Conservation (phyloP, 2,329 filamentous ascomycete species). For the Trichoderma sp. region DNA sequence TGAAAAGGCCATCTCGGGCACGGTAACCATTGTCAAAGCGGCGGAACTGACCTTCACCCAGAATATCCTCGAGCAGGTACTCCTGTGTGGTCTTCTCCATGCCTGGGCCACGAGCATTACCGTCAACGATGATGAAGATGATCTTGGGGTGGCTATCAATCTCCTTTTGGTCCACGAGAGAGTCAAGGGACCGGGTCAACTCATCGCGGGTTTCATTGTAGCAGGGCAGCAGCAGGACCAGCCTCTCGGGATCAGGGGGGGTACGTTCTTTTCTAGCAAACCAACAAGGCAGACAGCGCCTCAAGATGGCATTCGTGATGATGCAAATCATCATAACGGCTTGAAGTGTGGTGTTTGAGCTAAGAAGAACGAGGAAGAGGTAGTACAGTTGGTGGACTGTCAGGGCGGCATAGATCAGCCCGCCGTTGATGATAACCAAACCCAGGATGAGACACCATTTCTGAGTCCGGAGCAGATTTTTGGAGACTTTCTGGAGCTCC, state of each 20-base stretch:
- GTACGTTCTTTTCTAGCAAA: constrained; percentile 31
- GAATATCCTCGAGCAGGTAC: constrained; percentile 47
- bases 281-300: constrained; percentile 31
- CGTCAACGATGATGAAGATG: constrained; percentile 49
- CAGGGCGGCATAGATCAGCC: constrained; percentile 37
- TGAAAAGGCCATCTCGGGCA: constrained; percentile 44
- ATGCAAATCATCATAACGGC: constrained; percentile 42
- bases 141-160: constrained; percentile 41
- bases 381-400: constrained; percentile 42
- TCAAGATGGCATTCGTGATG: constrained; percentile 32
- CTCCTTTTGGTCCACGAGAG: constrained; percentile 42
- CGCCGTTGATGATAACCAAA: constrained; percentile 34
- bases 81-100: constrained; percentile 48
- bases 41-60: constrained; percentile 34
- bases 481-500: constrained; percentile 40
- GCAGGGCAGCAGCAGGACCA: constrained; percentile 47
- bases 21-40: constrained; percentile 44
- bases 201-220: constrained; percentile 49
- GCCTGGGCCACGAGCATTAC: constrained; percentile 44
- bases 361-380: constrained; percentile 45
- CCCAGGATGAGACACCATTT: constrained; percentile 41
- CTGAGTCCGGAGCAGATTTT: constrained; percentile 36
- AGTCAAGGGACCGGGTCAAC: constrained; percentile 44
- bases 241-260: constrained; percentile 40
- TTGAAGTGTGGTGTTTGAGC: constrained; percentile 45